Evolutionary conservation across 2,329 filamentous ascomycete species (phyloP).

Genomic region (Colletotrichum sp.): DNA sequence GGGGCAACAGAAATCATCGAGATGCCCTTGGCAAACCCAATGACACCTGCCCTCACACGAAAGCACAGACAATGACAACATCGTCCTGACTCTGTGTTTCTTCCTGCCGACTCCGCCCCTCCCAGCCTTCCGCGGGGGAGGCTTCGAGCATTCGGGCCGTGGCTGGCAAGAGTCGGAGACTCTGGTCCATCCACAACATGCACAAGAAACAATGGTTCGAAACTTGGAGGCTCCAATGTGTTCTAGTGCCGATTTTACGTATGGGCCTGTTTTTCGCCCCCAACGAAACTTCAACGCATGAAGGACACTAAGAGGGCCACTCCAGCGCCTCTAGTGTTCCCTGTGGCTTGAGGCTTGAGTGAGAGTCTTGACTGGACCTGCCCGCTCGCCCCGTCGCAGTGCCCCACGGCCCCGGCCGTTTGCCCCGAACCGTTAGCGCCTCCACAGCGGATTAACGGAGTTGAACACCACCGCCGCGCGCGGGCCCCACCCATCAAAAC

Average conservation of each 20-base stretch:
- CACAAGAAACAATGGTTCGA: background rate
- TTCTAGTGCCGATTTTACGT: background rate
- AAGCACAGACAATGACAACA: background rate
- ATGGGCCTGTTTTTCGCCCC: background rate
- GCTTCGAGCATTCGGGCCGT: background rate
- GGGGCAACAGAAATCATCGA: background rate
- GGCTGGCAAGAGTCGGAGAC: background rate
- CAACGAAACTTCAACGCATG: background rate
- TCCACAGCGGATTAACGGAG: background rate
- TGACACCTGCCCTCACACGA: background rate
- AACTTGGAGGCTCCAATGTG: background rate
- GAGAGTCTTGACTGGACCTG: background rate
- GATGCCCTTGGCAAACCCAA: background rate
- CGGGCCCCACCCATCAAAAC: background rate
- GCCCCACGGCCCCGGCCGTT: background rate
- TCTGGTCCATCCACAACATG: background rate
- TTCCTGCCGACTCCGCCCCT: background rate
- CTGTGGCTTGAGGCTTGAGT: background rate
- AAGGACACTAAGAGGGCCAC: background rate
- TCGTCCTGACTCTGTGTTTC: background rate
- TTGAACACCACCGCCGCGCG: background rate
- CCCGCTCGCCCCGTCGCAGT: background rate
- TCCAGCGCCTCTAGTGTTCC: background rate
- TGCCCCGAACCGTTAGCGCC: constrained; percentile 8
- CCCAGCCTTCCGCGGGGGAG: background rate